Evolutionary conservation across 2,329 filamentous ascomycete genomes (phyloP).

Genomic region (Aureobasidium namibiae): DNA sequence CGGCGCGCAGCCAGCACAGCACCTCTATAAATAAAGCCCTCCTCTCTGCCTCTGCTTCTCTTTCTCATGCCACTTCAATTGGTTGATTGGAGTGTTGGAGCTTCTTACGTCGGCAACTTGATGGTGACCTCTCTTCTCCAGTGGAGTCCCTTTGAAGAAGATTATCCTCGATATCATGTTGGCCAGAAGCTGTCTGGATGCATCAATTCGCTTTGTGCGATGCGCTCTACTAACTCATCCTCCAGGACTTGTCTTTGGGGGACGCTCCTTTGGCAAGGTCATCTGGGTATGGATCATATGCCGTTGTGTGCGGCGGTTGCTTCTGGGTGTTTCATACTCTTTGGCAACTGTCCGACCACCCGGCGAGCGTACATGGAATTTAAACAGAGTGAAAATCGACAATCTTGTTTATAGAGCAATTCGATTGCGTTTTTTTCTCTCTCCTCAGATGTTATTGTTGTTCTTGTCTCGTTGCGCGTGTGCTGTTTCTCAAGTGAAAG

Average conservation of each 20-base stretch:
- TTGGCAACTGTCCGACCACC: neutral
- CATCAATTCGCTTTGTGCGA: slow-evolving; percentile 7
- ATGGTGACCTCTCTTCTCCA: neutral
- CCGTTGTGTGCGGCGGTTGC: neutral
- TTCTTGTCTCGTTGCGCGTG: neutral
- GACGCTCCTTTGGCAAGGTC: neutral
- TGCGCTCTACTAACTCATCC: neutral
- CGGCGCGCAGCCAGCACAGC: neutral
- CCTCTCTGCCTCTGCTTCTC: neutral
- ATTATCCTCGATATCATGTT: neutral
- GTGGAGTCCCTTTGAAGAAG: neutral
- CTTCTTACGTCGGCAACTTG: neutral
- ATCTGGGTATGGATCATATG: neutral
- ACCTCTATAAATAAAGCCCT: neutral
- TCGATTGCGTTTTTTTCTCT: neutral
- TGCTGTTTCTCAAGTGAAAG: neutral
- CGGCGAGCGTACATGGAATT: slow-evolving; percentile 5
- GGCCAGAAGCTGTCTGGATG: neutral
- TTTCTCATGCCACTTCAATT: neutral
- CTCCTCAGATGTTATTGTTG: neutral
- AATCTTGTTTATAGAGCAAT: neutral
- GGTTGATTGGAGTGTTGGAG: neutral
- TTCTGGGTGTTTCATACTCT: neutral
- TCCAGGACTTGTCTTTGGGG: neutral
- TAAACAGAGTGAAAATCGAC: neutral